Base-by-base conservation (phyloP, 2,329 filamentous ascomycete genomes). In the Paraphoma sp. region DNA sequence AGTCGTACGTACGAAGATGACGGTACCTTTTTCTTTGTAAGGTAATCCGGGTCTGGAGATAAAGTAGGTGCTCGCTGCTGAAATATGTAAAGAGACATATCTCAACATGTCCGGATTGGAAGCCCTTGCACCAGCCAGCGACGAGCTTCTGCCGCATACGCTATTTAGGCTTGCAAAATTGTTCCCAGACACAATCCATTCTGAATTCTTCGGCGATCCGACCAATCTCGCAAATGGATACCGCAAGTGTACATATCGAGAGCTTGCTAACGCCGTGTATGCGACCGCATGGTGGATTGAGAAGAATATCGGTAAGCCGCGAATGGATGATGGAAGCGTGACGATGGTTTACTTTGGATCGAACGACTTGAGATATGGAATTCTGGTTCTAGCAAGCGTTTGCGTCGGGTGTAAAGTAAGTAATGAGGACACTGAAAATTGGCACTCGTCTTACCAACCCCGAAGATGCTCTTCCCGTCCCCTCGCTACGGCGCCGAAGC, bases 321-420 rank as follows among this genome's bases (percentile, higher is more conserved):
- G 59, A 46, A 55, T 63, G 46, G 36, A 30, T 6, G 42, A 58
- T 29, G 16, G 59, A 17, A 78, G 76, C 28, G 54, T 67, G 45
- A 69, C 65, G 1, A 55, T 68, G 30, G 50, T 67, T 17, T 70
- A 70, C 42, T 58, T 66, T 30, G 67, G 67, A 3, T 58, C 62
- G 69, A 79, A 80, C 48, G 54, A 77, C 18, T 63, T 74, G 8
- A 77, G 80, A 51, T 70, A 59, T 17, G 71, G 80, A 23, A 31
- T 78, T 3, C 51, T 77, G 1, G 65, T 79, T n/a, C n/a, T 61
- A 18, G 78, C 76, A n/a, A 59, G 58, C 29, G 71, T 77, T 48
- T 79, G 81, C 60, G 71, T 76, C 1, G 79, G 80, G 3, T 78
- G 80, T 38, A 71, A 68, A 52, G 69, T 70, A 57, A 8, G 57